Evolutionary conservation across 352 stramenopile species (phyloP).

Genomic region (Blastocystis sp.): DNA sequence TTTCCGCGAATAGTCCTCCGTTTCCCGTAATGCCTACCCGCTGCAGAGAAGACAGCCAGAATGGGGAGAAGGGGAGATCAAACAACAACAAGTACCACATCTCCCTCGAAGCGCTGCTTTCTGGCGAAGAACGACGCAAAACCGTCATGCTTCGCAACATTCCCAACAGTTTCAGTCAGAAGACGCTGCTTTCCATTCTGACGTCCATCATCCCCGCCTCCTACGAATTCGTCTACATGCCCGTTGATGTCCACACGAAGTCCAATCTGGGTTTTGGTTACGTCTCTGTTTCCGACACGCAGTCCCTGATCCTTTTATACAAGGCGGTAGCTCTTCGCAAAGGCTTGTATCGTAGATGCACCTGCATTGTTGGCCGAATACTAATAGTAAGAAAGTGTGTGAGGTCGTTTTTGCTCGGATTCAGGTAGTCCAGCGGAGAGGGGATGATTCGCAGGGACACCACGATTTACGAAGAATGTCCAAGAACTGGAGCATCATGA

Average conservation of each 20-base stretch:
- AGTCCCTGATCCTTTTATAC: background rate
- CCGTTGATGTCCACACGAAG: slow-evolving; percentile 18
- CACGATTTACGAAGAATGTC: slow-evolving; percentile 10
- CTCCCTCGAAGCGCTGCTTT: background rate
- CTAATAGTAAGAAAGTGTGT: slow-evolving; percentile 34
- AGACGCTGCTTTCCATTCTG: background rate
- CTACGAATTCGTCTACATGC: slow-evolving; percentile 34
- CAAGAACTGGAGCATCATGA: slow-evolving; percentile 19
- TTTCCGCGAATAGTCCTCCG: too few relatives aligned
- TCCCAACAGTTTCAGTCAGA: slow-evolving; percentile 51
- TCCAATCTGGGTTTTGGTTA: slow-evolving; percentile 35
- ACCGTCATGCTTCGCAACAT: slow-evolving; percentile 63
- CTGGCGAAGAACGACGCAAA: slow-evolving; percentile 20
- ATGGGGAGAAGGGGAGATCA: too few relatives aligned
- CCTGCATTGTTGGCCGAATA: slow-evolving; percentile 32
- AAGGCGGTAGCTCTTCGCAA: background rate
- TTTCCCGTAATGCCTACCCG: too few relatives aligned
- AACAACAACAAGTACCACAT: slow-evolving; percentile 25
- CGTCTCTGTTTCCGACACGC: slow-evolving; percentile 5
- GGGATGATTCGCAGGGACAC: background rate
- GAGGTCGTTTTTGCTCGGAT: slow-evolving; percentile 25
- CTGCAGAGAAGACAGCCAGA: too few relatives aligned
- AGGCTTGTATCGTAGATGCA: background rate
- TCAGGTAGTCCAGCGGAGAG: background rate
- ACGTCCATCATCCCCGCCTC: background rate